Evolutionary conservation across 2,329 filamentous ascomycete species (phyloP), one percentile per base, ranked within the genome.

Genomic region (Fusarium zealandicum): DNA sequence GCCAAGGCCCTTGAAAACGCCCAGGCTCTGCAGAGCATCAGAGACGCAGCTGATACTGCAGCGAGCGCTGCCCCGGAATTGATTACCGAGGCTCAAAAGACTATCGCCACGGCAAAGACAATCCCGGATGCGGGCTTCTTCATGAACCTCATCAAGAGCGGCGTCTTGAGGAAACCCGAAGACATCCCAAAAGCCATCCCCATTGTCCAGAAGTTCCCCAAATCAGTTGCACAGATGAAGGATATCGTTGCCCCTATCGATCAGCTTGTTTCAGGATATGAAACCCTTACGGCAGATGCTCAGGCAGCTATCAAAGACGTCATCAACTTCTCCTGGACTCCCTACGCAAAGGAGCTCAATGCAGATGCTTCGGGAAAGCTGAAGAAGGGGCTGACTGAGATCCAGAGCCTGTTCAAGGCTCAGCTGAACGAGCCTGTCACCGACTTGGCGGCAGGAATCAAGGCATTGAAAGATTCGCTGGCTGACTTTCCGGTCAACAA

Each of bases 301-400:
- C 32, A 16, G 18, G 32, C 39, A 37, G 13, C 14, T 25, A n/a
- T 50, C 32, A 22, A 38, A n/a, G 38, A 31, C 5, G 39, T 50
- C n/a, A n/a, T 37, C 18, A 43, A 32, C 10, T 36, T 37, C 13
- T 43, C 47, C 6, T 50, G 39, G 39, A 17, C 14, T 25, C 7
- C 14, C 11, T 43, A 38, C 11, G n/a, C n/a, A n/a, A 43, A 50
- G 25, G 47, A 50, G 22, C 18, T 50, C 11, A 30, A 44, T 17
- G 31, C 25, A 22, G 47, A 50, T 38, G 20, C 32, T 18, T 50
- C 47, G 9, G 47, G 47, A 17, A 43, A 38, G 32, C n/a, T 44
- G 32, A 17, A 14, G 6, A 17, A n/a, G 10, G 39, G 33, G 11
- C 32, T 50, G 25, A 31, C 16, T 32, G 47, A 30, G 25, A 36